Percentiles rank a stretch among this genome's conserved stretches.
phyloP scores from a whole-genome alignment of 345 rosid species.

The Camelina laxa region DNA sequence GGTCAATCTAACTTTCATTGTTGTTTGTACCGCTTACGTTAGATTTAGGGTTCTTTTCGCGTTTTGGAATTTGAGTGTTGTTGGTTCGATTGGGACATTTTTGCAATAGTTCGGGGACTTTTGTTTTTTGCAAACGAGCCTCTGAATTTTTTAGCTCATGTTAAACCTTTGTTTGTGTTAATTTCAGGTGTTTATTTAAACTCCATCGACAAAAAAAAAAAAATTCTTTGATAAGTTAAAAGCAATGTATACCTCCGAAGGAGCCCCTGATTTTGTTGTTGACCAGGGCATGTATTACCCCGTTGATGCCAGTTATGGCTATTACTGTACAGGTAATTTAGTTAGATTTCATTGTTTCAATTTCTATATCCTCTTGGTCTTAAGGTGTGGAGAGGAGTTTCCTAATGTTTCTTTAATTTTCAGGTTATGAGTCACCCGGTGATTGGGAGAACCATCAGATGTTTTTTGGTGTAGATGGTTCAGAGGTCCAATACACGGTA shows the following conservation, averaged over 20 bases:
- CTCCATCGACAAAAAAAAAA: conserved; percentile 43
- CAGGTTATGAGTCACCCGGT: conserved; percentile 87
- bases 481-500: conserved; percentile 73
- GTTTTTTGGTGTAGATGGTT: conserved; percentile 85
- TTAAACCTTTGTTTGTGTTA: conserved; percentile 28
- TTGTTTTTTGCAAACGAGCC: background rate
- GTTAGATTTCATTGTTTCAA: background rate
- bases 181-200: conserved; percentile 54
- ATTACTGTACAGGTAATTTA: conserved; percentile 86
- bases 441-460: conserved; percentile 94
- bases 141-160: conserved; percentile 9
- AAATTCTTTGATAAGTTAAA: conserved; percentile 54
- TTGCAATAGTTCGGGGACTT: background rate
- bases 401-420: conserved; percentile 18
- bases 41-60: background rate
- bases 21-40: background rate
- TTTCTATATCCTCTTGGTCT: background rate
- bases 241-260: conserved; percentile 75
- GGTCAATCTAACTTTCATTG: background rate
- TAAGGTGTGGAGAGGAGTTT: conserved; percentile 9
- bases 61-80: background rate
- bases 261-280: conserved; percentile 67
- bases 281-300: conserved; percentile 88
- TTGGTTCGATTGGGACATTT: background rate
- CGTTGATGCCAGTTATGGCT: conserved; percentile 72